Evolutionary conservation across 306 rosid species (phyloP).

Genomic region (Gillenia trifoliata): DNA sequence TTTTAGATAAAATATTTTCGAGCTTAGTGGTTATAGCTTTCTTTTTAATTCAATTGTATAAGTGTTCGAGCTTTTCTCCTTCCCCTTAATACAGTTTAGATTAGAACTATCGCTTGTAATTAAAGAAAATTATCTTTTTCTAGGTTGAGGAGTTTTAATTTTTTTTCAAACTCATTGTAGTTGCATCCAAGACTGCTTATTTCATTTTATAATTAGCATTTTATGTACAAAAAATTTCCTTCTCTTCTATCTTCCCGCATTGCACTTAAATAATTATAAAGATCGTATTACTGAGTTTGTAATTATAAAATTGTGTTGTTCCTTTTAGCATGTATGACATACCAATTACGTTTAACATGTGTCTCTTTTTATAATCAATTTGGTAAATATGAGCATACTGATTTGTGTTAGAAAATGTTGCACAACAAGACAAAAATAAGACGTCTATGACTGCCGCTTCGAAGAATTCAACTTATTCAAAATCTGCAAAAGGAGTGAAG

Average conservation of each 20-base stretch:
- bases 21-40: too few species aligned
- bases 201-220: background rate
- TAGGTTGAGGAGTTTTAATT: too few species aligned
- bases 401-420: background rate
- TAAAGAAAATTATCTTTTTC: too few species aligned
- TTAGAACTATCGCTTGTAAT: background rate
- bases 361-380: too few species aligned
- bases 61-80: background rate
- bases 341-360: background rate
- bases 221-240: background rate
- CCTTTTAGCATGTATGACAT: background rate
- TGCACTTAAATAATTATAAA: too few species aligned
- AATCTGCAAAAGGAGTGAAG: too few species aligned
- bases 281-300: too few species aligned
- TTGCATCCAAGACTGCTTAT: background rate
- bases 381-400: background rate
- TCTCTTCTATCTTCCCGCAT: too few species aligned
- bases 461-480: background rate
- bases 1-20: too few species aligned
- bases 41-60: too few species aligned
- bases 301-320: background rate
- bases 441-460: background rate
- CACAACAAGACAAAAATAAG: background rate
- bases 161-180: background rate
- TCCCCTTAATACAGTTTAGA: background rate